These are phyloP conservation scores for Penicillium goetzii DNA, from an alignment of 495 filamentous ascomycete genomes.

Conservation along the genomic window DNA sequence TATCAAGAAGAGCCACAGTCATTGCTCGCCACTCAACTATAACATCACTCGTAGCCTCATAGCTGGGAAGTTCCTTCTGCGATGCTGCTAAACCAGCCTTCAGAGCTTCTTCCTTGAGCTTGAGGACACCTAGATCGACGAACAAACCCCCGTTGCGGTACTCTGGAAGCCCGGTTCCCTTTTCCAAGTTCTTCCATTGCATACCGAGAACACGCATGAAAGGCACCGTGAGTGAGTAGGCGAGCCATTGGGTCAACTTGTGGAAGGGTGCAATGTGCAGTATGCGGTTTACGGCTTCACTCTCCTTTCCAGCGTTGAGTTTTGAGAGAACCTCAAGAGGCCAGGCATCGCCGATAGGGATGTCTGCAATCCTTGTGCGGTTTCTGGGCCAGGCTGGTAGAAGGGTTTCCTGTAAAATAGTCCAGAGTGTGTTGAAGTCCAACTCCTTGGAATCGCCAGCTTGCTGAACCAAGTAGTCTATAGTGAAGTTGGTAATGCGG, in stretches of 20 bases:
- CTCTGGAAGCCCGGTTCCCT: constrained; percentile 83
- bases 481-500: neutral
- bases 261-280: constrained; percentile 64
- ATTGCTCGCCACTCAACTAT: constrained; percentile 87
- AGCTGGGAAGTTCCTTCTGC: constrained; percentile 73
- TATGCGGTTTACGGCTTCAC: constrained; percentile 13
- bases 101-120: constrained; percentile 67
- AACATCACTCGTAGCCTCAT: constrained; percentile 78
- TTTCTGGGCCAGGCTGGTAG: constrained; percentile 59
- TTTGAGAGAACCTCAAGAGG: constrained; percentile 40
- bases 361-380: constrained; percentile 54
- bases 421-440: constrained; percentile 50
- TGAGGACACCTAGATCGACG: constrained; percentile 79
- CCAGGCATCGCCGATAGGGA: constrained; percentile 63
- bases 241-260: constrained; percentile 88
- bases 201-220: constrained; percentile 78
- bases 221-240: constrained; percentile 86
- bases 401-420: constrained; percentile 53
- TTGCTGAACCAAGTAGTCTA: constrained; percentile 54
- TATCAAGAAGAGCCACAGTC: constrained; percentile 83
- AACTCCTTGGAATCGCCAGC: constrained; percentile 21
- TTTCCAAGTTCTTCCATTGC: constrained; percentile 74
- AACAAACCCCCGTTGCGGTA: constrained; percentile 88
- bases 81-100: constrained; percentile 51
- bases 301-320: constrained; percentile 3